Evolutionary conservation across 2,329 filamentous ascomycete genomes (phyloP).

Genomic region (Alternaria brassicae): DNA sequence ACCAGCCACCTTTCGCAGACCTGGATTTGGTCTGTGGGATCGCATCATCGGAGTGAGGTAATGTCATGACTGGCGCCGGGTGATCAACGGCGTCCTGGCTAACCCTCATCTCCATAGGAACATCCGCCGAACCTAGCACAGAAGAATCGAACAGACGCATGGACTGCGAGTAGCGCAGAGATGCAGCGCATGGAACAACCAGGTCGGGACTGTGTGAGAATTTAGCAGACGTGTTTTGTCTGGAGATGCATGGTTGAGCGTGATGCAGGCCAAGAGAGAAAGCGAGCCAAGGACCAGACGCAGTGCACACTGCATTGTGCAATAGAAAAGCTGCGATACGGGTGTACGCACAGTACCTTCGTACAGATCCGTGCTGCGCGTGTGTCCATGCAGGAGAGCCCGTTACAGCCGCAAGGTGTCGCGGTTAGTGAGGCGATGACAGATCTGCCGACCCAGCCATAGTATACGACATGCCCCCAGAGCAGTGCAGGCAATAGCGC

Average conservation of each 20-base stretch:
- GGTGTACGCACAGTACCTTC: conserved; percentile 13
- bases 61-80: conserved; percentile 19
- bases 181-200: not conserved
- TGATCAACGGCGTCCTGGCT: conserved; percentile 25
- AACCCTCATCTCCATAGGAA: conserved; percentile 14
- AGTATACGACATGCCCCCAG: conserved; percentile 1
- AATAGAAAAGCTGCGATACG: conserved; percentile 1
- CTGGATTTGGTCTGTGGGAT: not conserved
- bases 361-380: not conserved
- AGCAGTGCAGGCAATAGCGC: conserved; percentile 4
- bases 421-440: conserved; percentile 3
- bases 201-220: not conserved
- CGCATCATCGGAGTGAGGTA: conserved; percentile 12
- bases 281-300: not conserved
- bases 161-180: not conserved
- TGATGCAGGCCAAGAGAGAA: not conserved
- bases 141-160: not conserved
- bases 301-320: no score
- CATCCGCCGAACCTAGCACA: conserved; percentile 1
- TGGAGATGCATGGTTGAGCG: conserved; percentile 1
- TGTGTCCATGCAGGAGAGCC: not conserved
- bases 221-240: not conserved
- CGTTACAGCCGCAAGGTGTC: conserved; percentile 10
- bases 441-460: conserved; percentile 13
- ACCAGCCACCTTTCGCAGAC: conserved; percentile 11